Evolutionary conservation across 2,329 filamentous ascomycete genomes (phyloP).

Genomic region (Emmonsia crescens): DNA sequence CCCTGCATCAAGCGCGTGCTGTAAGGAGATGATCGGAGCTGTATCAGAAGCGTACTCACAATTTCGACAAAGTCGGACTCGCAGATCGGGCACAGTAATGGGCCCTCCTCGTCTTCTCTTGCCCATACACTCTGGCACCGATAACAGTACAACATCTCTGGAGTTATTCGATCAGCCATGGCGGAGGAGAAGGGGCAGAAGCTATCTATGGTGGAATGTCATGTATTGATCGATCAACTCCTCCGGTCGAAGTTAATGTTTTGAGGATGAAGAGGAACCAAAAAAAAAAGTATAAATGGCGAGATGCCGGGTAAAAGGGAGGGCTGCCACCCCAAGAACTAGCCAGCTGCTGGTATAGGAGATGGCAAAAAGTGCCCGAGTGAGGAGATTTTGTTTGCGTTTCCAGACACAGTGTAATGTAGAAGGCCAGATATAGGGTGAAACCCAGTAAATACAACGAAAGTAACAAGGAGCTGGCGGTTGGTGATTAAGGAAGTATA

Average conservation of each 20-base stretch:
- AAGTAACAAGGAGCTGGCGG: background rate
- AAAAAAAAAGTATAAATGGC: background rate
- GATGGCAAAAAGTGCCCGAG: background rate
- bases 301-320: background rate
- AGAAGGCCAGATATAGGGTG: background rate
- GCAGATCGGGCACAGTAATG: constrained; percentile 65
- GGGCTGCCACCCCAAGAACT: background rate
- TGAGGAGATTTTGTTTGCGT: background rate
- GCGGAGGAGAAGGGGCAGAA: background rate
- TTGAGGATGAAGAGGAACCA: background rate
- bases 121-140: constrained; percentile 73
- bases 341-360: background rate
- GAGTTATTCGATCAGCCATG: constrained; percentile 24
- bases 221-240: background rate
- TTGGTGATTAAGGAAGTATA: too few relatives aligned
- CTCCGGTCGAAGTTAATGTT: background rate
- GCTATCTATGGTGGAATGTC: background rate
- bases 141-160: constrained; percentile 65
- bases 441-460: background rate
- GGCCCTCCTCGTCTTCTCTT: constrained; percentile 48
- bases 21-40: constrained; percentile 1
- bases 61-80: constrained; percentile 73
- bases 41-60: constrained; percentile 44
- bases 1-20: background rate
- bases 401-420: background rate